Base-by-base conservation (phyloP, 805 yeast species). In the Metschnikowia cubensis region DNA sequence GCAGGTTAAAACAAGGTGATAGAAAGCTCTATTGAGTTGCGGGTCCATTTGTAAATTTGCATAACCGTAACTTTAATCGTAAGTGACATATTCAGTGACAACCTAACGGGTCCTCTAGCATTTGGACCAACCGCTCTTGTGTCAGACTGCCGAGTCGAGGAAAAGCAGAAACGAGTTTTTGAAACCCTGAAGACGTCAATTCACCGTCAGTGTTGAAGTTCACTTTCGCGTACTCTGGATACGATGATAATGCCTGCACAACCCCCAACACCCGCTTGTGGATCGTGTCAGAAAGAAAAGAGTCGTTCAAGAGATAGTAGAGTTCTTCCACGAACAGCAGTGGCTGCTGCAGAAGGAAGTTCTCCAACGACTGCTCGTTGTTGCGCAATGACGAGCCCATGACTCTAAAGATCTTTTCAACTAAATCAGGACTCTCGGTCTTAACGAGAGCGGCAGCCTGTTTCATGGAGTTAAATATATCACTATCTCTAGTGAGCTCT, bases 361-460 rank as follows among this genome's bases (percentile, higher is more conserved):
- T 71, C 2, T 65, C 64, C 2, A 76, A 54, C 0, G 90, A 89
- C 2, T 77, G 79, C 2, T 81, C 82, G 61, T 90, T 90, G 63
- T 89, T 89, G 58, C 96, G 75, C 41, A 89, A 65, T 4, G 91
- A 67, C 5, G 88, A 75, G 0, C 87, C 84, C 50, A 90, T 70
- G 29, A 85, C 71, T 52, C 89, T 72, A 13, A 82, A 77, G 1
- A 82, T 64, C 40, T 77, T 58, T 50, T 89, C 94, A 50, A 75
- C 70, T 1, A 73, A 44, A n/a, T 48, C 55, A 10, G 50, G 17
- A 43, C 49, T 40, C 44, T 50, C 48, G 60, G 53, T 20, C 50
- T 42, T 10, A 8, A 50, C 41, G 3, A 42, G 17, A 20, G 47
- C 48, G 2, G 62, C 57, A 3, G 70, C 35, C 1, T 60, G 56